phyloP scores from a whole-genome alignment of 2,329 filamentous ascomycete genomes.

The Chalara sp. region DNA sequence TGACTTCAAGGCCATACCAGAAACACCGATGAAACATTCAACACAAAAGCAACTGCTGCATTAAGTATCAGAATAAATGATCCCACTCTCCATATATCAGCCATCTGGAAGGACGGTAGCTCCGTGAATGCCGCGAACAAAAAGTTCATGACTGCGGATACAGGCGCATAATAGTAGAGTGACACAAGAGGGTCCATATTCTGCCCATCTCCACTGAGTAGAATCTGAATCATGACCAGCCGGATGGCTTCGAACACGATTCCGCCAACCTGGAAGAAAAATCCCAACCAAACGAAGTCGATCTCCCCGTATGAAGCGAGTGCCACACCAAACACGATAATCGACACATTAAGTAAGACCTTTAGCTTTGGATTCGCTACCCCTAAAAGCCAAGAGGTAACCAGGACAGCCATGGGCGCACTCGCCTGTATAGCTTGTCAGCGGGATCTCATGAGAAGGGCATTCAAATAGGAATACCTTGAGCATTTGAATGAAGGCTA shows the following conservation, averaged over 20 bases:
- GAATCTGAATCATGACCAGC: conserved; percentile 74
- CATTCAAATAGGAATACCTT: conserved; percentile 49
- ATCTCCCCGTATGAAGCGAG: conserved; percentile 94
- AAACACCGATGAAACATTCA: conserved; percentile 80
- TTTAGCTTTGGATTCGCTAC: conserved; percentile 76
- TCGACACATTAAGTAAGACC: conserved; percentile 81
- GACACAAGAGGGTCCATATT: conserved; percentile 89
- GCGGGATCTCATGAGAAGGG: neutral
- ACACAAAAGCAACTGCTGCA: conserved; percentile 67
- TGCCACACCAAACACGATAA: conserved; percentile 88
- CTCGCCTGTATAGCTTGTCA: conserved; percentile 56
- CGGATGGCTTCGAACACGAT: conserved; percentile 75
- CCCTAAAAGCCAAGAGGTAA: conserved; percentile 81
- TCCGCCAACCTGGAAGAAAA: conserved; percentile 69
- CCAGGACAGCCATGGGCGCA: conserved; percentile 82
- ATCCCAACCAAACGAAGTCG: conserved; percentile 74
- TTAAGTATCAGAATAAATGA: conserved; percentile 66
- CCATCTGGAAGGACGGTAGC: conserved; percentile 58
- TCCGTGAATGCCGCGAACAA: conserved; percentile 65
- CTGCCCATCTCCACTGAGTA: conserved; percentile 64
- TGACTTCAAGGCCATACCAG: conserved; percentile 46
- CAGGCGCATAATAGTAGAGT: conserved; percentile 80
- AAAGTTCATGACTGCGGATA: conserved; percentile 75
- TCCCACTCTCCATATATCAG: conserved; percentile 65
- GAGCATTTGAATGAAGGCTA: conserved; percentile 97